Conservation (phyloP, 495 filamentous ascomycete species). For the Polyplosphaeria fusca region DNA sequence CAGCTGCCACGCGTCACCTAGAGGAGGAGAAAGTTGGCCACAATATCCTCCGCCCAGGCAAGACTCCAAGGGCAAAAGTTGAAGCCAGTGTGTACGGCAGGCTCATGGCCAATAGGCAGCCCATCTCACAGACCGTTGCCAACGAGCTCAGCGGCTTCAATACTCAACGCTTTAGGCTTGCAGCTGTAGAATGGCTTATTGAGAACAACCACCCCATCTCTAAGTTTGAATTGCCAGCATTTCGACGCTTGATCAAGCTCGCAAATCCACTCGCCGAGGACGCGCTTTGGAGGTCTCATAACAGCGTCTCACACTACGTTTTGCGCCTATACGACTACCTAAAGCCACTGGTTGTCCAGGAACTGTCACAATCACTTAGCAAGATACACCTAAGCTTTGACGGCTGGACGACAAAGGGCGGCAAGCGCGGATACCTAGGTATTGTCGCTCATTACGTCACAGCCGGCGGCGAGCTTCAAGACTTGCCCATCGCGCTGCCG, state of each 20-base stretch:
- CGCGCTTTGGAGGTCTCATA: neutral
- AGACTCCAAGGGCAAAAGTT: neutral
- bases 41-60: neutral
- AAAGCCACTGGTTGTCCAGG: neutral
- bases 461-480: neutral
- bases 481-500: neutral
- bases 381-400: constrained; percentile 14
- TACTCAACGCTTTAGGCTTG: neutral
- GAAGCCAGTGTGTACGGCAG: neutral
- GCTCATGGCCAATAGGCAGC: too few relatives aligned
- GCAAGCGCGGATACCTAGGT: constrained; percentile 19
- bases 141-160: neutral
- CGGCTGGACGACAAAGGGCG: constrained; percentile 6
- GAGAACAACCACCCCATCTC: constrained; percentile 3
- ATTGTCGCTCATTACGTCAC: constrained; percentile 31
- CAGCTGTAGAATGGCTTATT: neutral
- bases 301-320: neutral
- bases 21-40: neutral
- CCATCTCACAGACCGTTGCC: neutral
- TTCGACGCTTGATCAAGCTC: neutral
- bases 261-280: neutral
- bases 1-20: neutral
- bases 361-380: neutral
- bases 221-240: neutral
- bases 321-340: neutral